These are phyloP conservation scores for Salicornia ramosissima DNA, from an alignment of 148 eudicot genomes.

Conservation along the genomic window DNA sequence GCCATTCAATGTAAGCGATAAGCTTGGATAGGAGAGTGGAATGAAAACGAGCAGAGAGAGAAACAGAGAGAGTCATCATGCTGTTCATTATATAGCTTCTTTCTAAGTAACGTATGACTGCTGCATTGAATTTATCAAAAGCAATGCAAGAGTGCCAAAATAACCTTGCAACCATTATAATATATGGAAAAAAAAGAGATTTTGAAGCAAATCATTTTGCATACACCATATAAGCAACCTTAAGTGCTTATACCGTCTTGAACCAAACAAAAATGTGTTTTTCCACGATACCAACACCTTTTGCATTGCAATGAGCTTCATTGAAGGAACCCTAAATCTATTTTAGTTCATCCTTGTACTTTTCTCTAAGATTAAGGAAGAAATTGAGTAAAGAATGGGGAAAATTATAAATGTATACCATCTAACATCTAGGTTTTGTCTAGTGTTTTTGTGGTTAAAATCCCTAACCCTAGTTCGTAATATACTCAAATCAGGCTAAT, in stretches of 20 bases:
- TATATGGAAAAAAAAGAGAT: background rate
- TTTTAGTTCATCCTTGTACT: background rate
- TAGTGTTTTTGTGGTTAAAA: background rate
- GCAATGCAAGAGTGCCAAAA: background rate
- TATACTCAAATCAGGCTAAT: background rate
- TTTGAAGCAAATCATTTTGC: background rate
- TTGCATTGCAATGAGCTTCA: background rate
- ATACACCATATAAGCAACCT: background rate
- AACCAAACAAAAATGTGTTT: background rate
- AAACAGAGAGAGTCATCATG: background rate
- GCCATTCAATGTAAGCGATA: background rate
- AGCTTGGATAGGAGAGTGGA: background rate
- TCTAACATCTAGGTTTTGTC: background rate
- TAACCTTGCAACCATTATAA: too few species aligned
- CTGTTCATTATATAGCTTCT: background rate
- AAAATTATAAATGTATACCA: background rate
- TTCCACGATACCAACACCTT: background rate
- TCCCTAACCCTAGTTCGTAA: too few species aligned
- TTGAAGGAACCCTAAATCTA: background rate
- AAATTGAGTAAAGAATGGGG: background rate
- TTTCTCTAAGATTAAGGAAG: background rate
- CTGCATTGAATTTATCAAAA: background rate
- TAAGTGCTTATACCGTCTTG: background rate
- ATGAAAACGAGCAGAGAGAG: background rate
- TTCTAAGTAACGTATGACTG: background rate